These are phyloP conservation scores for Porphyrellus cyaneotinctus DNA, from an alignment of 768 basidiomycete species.

Conservation along the genomic window DNA sequence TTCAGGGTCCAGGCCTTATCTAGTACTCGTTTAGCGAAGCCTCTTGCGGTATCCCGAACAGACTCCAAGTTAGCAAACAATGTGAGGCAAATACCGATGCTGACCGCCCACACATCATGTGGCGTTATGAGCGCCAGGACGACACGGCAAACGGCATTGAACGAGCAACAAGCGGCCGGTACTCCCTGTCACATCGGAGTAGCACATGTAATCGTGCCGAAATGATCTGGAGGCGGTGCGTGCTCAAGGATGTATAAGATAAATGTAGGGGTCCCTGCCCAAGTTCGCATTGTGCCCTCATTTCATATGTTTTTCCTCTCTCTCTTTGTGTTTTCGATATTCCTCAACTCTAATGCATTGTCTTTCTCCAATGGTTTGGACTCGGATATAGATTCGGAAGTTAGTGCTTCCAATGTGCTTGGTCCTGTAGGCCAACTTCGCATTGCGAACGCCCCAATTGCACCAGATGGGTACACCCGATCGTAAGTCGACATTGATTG, in stretches of 20 bases:
- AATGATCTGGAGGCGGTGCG: not conserved
- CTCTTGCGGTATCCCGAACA: too few relatives aligned
- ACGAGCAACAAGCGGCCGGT: not conserved
- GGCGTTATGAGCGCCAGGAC: not conserved
- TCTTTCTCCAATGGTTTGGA: not conserved
- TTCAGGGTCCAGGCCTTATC: too few relatives aligned
- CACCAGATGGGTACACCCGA: conserved; percentile 5
- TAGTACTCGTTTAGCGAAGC: too few relatives aligned
- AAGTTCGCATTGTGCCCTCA: too few relatives aligned
- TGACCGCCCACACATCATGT: not conserved
- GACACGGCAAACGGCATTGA: not conserved
- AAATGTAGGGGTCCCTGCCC: not conserved
- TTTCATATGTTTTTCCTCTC: conserved; percentile 4
- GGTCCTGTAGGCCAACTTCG: not conserved
- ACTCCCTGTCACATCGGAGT: not conserved
- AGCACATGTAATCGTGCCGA: not conserved
- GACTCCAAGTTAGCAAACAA: too few relatives aligned
- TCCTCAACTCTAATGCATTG: not conserved
- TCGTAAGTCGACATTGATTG: not conserved
- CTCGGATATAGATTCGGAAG: not conserved
- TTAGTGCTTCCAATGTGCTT: not conserved
- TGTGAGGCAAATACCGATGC: too few relatives aligned
- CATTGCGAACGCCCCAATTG: not conserved
- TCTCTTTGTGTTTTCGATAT: conserved; percentile 1
- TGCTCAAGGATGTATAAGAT: not conserved